Evolutionary conservation across 139 green algal species (phyloP).

Genomic region (Picochlorum sp.): DNA sequence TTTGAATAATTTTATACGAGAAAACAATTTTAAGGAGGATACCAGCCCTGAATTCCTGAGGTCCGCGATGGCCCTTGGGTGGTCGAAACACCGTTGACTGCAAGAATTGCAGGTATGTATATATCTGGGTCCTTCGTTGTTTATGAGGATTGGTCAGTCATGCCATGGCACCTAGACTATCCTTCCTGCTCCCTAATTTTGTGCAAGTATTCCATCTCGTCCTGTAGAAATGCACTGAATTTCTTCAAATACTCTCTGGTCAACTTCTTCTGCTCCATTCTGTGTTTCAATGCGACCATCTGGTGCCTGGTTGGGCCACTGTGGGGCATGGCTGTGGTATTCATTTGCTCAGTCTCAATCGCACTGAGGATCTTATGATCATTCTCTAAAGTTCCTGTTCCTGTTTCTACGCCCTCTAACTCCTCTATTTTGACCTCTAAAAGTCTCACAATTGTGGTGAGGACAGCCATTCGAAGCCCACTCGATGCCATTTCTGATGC

Average conservation of each 20-base stretch:
- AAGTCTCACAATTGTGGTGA: constrained; percentile 57
- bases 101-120: no score
- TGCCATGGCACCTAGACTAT: background rate
- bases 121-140: no score
- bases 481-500: constrained; percentile 23
- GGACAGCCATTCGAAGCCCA: constrained; percentile 53
- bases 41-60: no score
- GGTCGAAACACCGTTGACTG: no score
- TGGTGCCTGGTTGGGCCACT: constrained; percentile 11
- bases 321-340: background rate
- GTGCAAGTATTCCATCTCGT: constrained; percentile 39
- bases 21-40: no score
- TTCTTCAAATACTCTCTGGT: constrained; percentile 45
- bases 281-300: constrained; percentile 54
- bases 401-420: constrained; percentile 48
- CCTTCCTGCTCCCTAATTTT: background rate
- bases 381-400: constrained; percentile 48
- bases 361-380: constrained; percentile 38
- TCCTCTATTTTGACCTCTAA: constrained; percentile 56
- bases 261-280: constrained; percentile 62
- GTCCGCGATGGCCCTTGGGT: no score
- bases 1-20: no score
- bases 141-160: background rate
- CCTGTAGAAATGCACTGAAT: constrained; percentile 33
- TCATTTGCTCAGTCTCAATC: constrained; percentile 7